phyloP scores from a whole-genome alignment of 495 filamentous ascomycete genomes.

The Neurospora sp. region DNA sequence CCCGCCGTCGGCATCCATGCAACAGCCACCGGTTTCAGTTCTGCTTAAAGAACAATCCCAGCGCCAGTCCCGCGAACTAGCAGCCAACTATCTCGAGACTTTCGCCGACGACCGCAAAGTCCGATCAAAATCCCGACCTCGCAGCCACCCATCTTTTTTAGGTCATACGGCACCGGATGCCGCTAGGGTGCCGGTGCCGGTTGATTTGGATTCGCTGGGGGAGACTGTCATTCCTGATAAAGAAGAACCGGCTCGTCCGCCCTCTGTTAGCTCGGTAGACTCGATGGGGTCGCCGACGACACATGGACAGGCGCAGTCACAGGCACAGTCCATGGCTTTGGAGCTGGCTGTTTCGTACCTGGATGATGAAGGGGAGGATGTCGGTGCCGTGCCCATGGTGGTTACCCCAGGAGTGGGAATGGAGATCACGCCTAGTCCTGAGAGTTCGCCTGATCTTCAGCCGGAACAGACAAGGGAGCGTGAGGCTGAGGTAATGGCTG shows the following conservation, averaged over 20 bases:
- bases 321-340: background rate
- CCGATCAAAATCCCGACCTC: background rate
- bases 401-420: background rate
- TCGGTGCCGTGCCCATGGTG: background rate
- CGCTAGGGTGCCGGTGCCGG: background rate
- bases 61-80: background rate
- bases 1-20: background rate
- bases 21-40: background rate
- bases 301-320: background rate
- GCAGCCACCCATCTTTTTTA: background rate
- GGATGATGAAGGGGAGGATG: background rate
- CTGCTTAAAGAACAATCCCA: background rate
- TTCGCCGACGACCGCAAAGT: background rate
- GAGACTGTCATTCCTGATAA: background rate
- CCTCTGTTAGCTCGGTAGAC: background rate
- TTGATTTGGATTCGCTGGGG: background rate
- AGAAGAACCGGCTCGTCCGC: background rate
- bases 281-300: background rate
- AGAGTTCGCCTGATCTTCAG: background rate
- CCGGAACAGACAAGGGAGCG: background rate
- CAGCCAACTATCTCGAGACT: background rate
- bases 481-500: background rate
- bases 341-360: background rate
- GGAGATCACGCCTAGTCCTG: background rate
- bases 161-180: background rate